Evolutionary conservation across 1,284 basidiomycete species (phyloP).

Genomic region (Ganoderma sp.): DNA sequence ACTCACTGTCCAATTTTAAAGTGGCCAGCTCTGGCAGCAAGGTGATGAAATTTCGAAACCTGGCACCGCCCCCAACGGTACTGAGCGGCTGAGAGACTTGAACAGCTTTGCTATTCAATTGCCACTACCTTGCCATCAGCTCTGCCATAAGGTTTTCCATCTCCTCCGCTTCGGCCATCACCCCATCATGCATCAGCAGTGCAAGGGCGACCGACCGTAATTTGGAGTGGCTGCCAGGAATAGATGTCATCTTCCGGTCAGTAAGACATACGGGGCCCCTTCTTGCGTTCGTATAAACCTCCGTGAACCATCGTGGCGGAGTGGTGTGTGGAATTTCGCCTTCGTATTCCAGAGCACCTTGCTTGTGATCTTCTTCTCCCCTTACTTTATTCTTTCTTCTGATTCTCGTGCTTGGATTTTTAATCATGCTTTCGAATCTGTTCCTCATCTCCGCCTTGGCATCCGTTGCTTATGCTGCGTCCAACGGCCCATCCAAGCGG

Average conservation of each 20-base stretch:
- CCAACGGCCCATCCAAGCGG: constrained; percentile 19
- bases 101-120: no score
- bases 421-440: not conserved
- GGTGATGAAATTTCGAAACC: no score
- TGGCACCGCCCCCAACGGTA: no score
- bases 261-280: not conserved
- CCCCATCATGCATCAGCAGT: constrained; percentile 33
- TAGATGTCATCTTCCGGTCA: not conserved
- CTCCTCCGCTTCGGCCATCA: no score
- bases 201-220: constrained; percentile 46
- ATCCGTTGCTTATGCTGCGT: not conserved
- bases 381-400: not conserved
- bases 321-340: not conserved
- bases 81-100: no score
- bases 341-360: not conserved
- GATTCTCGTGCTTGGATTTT: not conserved
- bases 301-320: not conserved
- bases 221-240: constrained; percentile 18
- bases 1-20: no score
- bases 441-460: not conserved
- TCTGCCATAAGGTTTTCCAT: no score
- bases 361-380: not conserved
- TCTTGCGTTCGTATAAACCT: not conserved
- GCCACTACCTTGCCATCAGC: no score
- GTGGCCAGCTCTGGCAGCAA: no score